These are phyloP conservation scores for Flaveria robusta DNA, from an alignment of 129 eudicot genomes.

Conservation along the genomic window DNA sequence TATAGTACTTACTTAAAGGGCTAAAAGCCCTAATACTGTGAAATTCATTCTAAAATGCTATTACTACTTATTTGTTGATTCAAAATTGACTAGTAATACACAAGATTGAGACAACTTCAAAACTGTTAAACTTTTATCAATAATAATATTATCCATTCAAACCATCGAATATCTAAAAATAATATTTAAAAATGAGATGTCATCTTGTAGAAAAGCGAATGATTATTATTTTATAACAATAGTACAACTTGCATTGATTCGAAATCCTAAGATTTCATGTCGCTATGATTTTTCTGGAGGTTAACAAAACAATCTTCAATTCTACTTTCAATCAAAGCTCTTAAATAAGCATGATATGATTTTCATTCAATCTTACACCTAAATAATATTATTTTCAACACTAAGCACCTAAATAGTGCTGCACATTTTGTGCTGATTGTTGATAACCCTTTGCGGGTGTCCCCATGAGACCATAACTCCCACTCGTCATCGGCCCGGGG, in stretches of 20 bases:
- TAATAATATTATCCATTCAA: background rate
- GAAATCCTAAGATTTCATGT: slow-evolving; percentile 36
- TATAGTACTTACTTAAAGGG: too few species aligned
- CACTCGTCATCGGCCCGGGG: slow-evolving; percentile 77
- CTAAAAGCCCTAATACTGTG: too few species aligned
- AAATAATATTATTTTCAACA: slow-evolving; percentile 14
- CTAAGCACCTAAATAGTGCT: slow-evolving; percentile 56
- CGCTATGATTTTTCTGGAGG: slow-evolving; percentile 4
- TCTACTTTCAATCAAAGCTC: slow-evolving; percentile 22
- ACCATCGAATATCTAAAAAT: background rate
- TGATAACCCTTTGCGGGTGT: slow-evolving; percentile 35
- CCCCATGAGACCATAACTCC: slow-evolving; percentile 45
- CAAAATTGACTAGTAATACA: too few species aligned
- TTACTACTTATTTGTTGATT: too few species aligned
- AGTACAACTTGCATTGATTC: slow-evolving; percentile 46
- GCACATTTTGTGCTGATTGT: slow-evolving; percentile 43
- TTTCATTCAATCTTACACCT: slow-evolving; percentile 19
- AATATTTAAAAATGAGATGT: slow-evolving; percentile 5
- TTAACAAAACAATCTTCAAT: slow-evolving; percentile 12
- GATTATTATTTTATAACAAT: slow-evolving; percentile 39
- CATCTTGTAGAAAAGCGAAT: slow-evolving; percentile 19
- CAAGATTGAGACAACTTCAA: background rate
- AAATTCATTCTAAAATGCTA: too few species aligned
- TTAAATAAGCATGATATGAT: slow-evolving; percentile 30
- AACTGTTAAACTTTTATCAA: background rate